Conservation (phyloP, 192 early-diverging fungal species). For the Entrophospora sp. region DNA sequence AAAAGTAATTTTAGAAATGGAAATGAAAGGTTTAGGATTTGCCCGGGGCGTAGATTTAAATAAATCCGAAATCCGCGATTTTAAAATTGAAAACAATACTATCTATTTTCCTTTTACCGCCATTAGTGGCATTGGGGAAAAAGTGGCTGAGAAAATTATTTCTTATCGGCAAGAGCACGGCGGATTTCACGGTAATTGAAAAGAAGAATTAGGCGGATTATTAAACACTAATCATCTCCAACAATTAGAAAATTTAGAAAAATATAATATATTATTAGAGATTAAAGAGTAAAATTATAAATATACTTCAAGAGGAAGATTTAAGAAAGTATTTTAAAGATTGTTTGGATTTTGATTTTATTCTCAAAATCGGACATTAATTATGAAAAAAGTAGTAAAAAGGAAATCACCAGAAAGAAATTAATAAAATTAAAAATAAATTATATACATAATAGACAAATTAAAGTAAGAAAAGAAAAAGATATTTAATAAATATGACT, state of each 20-base stretch:
- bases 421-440: not conserved
- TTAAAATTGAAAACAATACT: conserved; percentile 15
- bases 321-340: not conserved
- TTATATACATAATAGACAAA: too few relatives aligned
- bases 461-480: too few relatives aligned
- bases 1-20: conserved; percentile 18
- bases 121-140: conserved; percentile 4
- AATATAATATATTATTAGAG: conserved; percentile 2
- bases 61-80: not conserved
- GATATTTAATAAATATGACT: too few relatives aligned
- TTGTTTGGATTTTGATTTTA: not conserved
- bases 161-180: conserved; percentile 5
- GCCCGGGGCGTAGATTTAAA: not conserved
- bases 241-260: conserved; percentile 7
- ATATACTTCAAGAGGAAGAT: not conserved
- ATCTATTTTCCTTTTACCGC: conserved; percentile 14
- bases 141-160: conserved; percentile 2
- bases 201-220: not conserved
- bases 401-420: not conserved
- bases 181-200: not conserved
- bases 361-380: not conserved
- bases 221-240: conserved; percentile 9
- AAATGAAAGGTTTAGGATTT: not conserved
- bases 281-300: not conserved
- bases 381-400: not conserved